Percentiles rank a stretch among this genome's conserved stretches.
Conservation (phyloP, 345 rosid genomes). For the Euphorbia lathyris region DNA sequence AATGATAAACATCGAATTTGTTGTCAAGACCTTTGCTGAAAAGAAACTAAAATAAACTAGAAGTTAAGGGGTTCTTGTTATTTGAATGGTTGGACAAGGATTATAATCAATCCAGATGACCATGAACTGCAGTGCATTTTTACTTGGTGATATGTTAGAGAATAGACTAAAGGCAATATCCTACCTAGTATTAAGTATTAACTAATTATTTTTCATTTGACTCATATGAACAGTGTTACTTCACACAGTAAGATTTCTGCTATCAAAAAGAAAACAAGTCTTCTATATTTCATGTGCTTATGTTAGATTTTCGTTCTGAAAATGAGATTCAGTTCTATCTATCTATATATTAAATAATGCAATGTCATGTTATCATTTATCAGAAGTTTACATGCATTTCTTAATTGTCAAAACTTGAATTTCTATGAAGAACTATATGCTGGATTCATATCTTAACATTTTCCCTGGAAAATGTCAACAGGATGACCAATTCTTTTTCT, state of each 20-base stretch:
- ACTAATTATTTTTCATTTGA: neutral
- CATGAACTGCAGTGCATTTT: neutral
- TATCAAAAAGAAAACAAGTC: neutral
- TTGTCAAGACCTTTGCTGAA: too few species aligned
- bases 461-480: neutral
- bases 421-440: neutral
- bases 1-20: neutral
- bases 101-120: neutral
- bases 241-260: neutral
- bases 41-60: too few species aligned
- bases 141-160: neutral
- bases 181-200: neutral
- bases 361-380: neutral
- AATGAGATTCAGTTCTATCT: neutral
- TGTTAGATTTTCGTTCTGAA: neutral
- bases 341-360: neutral
- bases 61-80: too few species aligned
- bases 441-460: neutral
- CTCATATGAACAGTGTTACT: neutral
- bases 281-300: neutral
- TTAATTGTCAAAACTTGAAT: neutral
- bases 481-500: neutral
- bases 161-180: neutral
- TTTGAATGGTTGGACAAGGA: neutral
- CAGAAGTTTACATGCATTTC: neutral